These are phyloP conservation scores for Garcia nutans DNA, from an alignment of 345 rosid species.

Conservation along the genomic window DNA sequence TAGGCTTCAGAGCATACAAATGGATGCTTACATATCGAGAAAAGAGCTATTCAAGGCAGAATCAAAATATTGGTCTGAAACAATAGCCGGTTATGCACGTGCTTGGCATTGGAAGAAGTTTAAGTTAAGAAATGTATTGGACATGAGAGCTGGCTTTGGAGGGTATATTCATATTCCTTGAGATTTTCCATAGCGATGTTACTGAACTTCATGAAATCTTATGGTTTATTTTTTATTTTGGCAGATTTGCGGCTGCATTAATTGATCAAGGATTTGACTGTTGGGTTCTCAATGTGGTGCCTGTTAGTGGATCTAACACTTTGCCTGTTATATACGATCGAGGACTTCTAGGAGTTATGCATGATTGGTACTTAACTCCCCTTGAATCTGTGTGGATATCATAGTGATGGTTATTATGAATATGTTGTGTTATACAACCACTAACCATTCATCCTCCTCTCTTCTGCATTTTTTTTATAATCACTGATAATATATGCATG, in stretches of 20 bases:
- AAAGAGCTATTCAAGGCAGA: conserved; percentile 90
- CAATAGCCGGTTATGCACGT: conserved; percentile 65
- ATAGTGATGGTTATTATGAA: background rate
- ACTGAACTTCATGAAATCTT: conserved; percentile 4
- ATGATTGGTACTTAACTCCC: conserved; percentile 69
- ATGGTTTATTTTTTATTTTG: conserved; percentile 27
- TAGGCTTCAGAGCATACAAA: conserved; percentile 80
- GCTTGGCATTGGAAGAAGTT: conserved; percentile 78
- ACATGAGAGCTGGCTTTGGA: conserved; percentile 97
- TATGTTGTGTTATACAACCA: background rate
- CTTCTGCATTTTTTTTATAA: background rate
- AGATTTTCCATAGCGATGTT: background rate
- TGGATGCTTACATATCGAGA: conserved; percentile 85
- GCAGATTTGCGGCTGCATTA: conserved; percentile 90
- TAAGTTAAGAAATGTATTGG: conserved; percentile 90
- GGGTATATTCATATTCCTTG: conserved; percentile 49
- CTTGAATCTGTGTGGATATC: conserved; percentile 9
- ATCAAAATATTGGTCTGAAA: conserved; percentile 86
- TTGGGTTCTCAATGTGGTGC: conserved; percentile 94
- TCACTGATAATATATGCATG: background rate
- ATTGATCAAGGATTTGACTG: conserved; percentile 63
- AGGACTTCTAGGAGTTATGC: conserved; percentile 91
- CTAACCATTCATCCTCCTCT: background rate
- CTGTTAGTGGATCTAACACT: conserved; percentile 86
- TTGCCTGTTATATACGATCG: conserved; percentile 95